phyloP scores from a whole-genome alignment of 1,284 basidiomycete species.

The Polyporus tsugae region DNA sequence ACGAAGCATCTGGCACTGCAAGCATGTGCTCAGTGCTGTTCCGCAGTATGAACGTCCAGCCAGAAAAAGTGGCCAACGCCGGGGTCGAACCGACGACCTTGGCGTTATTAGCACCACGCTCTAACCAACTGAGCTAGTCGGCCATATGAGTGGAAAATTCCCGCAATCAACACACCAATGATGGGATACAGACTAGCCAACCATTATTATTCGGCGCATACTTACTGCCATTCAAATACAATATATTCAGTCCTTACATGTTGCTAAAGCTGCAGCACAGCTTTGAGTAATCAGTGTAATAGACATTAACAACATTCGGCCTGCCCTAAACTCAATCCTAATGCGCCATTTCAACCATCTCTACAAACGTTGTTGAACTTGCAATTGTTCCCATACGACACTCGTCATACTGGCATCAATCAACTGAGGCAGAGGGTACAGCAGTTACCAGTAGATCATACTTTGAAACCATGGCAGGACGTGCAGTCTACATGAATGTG shows the following conservation, averaged over 20 bases:
- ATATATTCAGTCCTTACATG: too few relatives aligned
- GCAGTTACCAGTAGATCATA: neutral
- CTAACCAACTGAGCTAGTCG: slow-evolving; percentile 31
- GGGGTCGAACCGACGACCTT: slow-evolving; percentile 32
- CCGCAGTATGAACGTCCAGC: neutral
- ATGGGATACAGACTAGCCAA: too few relatives aligned
- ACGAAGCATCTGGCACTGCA: neutral
- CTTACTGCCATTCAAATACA: too few relatives aligned
- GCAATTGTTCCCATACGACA: neutral
- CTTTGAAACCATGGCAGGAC: slow-evolving; percentile 18
- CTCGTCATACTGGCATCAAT: neutral
- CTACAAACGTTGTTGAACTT: neutral
- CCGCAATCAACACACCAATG: too few relatives aligned
- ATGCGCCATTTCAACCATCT: neutral
- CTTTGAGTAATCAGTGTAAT: neutral
- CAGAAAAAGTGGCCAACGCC: slow-evolving; percentile 24
- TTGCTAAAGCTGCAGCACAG: neutral
- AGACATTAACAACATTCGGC: neutral
- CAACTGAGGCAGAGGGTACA: neutral
- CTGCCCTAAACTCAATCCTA: slow-evolving; percentile 7
- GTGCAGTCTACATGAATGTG: slow-evolving; percentile 37
- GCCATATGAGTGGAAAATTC: neutral
- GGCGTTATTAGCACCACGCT: slow-evolving; percentile 31
- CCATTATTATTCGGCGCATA: too few relatives aligned
- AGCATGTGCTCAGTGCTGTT: neutral